Evolutionary conservation across 1,284 basidiomycete genomes (phyloP), one percentile per base, ranked within the genome.

Genomic region (Cryptococcus amylolentus): DNA sequence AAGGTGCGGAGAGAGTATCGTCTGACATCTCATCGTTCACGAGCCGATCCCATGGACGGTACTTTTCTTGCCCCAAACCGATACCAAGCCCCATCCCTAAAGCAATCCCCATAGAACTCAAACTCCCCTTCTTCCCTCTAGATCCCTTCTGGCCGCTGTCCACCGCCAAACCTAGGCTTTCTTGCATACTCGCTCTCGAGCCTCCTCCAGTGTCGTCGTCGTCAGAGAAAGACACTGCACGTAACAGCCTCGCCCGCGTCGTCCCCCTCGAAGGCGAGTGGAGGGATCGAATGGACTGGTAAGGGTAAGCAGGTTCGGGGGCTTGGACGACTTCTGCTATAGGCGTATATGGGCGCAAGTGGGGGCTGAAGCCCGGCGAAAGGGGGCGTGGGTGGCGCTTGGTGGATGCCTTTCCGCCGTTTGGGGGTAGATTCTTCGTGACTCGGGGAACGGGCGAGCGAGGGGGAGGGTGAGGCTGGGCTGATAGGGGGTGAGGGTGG

Each of bases 401-500:
- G 26, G n/a, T 16, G 26, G 40, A 35, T 3, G 13, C 27, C 16
- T 42, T 39, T 38, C 38, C 14, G 18, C 12, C 38, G 14, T 37
- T 38, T 20, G 51, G 16, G 20, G 51, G 13, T 12, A 5, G n/a
- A 37, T 39, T 40, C n/a, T 52, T 27, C n/a, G 46, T 51, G 14
- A 47, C 20, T 20, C 39, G 13, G 35, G 26, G 31, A 5, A 6
- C 10, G 31, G 31, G 31, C 6, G 14, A 35, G 23, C 12, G n/a
- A 40, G 4, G 57, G 16, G 5, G 42, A 8, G 45, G 48, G 10
- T 49, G 42, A 20, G 31, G 43, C n/a, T 45, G 35, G 40, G 54
- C 27, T 41, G 54, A 44, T 4, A 64, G 49, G 5, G 63, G 60
- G 51, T 64, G 60, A 8, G 61, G 61, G 35, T 63, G 61, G n/a